Conservation (phyloP, 176 grass and related monocot species). For the Urochloa ruziziensis region DNA sequence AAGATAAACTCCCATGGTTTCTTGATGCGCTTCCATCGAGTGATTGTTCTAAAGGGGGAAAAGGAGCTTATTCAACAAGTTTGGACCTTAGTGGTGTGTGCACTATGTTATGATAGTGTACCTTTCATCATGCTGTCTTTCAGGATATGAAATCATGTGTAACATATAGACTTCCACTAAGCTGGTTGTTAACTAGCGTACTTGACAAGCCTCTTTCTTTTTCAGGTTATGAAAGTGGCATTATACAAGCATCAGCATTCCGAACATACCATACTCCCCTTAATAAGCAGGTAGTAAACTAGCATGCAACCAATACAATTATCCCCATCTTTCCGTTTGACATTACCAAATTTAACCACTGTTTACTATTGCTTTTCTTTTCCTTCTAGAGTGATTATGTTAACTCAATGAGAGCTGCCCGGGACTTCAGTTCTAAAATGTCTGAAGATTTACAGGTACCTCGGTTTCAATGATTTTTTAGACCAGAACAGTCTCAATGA, state of each 20-base stretch:
- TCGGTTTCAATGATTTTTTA: neutral
- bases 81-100: slow-evolving; percentile 79
- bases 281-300: slow-evolving; percentile 85
- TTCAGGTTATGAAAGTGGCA: slow-evolving; percentile 77
- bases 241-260: slow-evolving; percentile 80
- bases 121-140: slow-evolving; percentile 6
- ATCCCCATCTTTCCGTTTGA: neutral
- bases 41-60: slow-evolving; percentile 95
- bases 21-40: slow-evolving; percentile 89
- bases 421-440: slow-evolving; percentile 88
- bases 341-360: slow-evolving; percentile 25
- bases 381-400: slow-evolving; percentile 83
- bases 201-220: slow-evolving; percentile 30
- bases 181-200: neutral
- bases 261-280: slow-evolving; percentile 97
- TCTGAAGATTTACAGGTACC: slow-evolving; percentile 88
- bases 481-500: neutral
- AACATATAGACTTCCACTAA: slow-evolving; percentile 15
- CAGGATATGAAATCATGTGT: slow-evolving; percentile 23
- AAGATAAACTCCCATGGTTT: slow-evolving; percentile 97
- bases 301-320: slow-evolving; percentile 14
- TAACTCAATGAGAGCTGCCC: slow-evolving; percentile 86
- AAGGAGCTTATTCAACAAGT: slow-evolving; percentile 97
- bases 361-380: slow-evolving; percentile 14
- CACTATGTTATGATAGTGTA: slow-evolving; percentile 27